These are phyloP conservation scores for Leptographium radiaticola DNA, from an alignment of 2,329 filamentous ascomycete species.

Conservation along the genomic window DNA sequence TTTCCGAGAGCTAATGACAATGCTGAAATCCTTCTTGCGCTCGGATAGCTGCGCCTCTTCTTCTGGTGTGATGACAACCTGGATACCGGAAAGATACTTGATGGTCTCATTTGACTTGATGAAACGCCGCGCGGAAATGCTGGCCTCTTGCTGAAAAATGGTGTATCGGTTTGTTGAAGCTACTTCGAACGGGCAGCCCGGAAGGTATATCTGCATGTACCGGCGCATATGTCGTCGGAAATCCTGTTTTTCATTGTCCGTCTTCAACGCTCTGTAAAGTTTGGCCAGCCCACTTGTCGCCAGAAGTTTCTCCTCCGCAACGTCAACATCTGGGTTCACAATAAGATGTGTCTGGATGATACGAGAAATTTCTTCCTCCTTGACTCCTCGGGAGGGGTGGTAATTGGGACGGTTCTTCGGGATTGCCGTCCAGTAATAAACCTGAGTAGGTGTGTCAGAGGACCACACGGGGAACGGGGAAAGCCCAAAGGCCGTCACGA, in stretches of 20 bases:
- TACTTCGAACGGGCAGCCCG: constrained; percentile 91
- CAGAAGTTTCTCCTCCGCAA: constrained; percentile 61
- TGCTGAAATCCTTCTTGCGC: constrained; percentile 87
- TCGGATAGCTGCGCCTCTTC: constrained; percentile 74
- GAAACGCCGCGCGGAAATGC: constrained; percentile 64
- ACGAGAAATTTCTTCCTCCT: constrained; percentile 46
- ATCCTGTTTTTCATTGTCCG: constrained; percentile 70
- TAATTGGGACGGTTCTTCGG: constrained; percentile 88
- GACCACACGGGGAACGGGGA: too few relatives aligned
- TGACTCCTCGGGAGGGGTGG: constrained; percentile 68
- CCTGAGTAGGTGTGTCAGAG: constrained; percentile 33
- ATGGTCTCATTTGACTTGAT: constrained; percentile 76
- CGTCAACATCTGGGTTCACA: constrained; percentile 55
- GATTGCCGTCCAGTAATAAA: constrained; percentile 92
- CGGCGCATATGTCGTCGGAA: constrained; percentile 76
- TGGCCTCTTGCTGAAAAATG: constrained; percentile 78
- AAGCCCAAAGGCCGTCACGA: not conserved
- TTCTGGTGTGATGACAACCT: constrained; percentile 83
- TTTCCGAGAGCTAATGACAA: constrained; percentile 85
- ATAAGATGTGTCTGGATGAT: constrained; percentile 56
- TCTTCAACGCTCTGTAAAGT: constrained; percentile 55
- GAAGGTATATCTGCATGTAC: constrained; percentile 85
- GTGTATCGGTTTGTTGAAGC: constrained; percentile 87
- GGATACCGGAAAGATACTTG: constrained; percentile 82
- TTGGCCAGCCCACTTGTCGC: constrained; percentile 60